These are phyloP conservation scores for Eleusine coracana DNA, from an alignment of 176 grass and related monocot genomes.

Conservation along the genomic window DNA sequence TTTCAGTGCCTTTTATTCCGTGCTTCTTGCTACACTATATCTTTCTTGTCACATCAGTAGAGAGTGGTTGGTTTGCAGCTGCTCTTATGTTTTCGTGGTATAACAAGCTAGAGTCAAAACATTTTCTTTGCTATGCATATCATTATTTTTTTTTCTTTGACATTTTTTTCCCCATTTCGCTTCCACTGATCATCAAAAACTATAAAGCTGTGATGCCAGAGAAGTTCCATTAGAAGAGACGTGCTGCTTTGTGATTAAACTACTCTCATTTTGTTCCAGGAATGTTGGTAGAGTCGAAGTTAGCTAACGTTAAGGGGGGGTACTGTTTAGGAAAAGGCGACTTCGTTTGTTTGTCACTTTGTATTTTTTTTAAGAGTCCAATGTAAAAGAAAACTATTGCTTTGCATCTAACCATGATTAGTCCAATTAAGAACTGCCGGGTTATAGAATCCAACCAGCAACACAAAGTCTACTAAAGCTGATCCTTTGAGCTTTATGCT, in stretches of 20 bases:
- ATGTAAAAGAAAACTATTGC: not conserved
- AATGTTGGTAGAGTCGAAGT: not conserved
- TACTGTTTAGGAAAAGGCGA: not conserved
- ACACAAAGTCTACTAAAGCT: not conserved
- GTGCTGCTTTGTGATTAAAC: not conserved
- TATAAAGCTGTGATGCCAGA: too few relatives aligned
- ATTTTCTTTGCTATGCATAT: not conserved
- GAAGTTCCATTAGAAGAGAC: not conserved
- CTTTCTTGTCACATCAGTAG: not conserved
- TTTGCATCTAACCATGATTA: slow-evolving; percentile 1
- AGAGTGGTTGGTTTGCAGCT: not conserved
- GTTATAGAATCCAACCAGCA: not conserved
- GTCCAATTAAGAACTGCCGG: not conserved
- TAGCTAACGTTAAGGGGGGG: not conserved
- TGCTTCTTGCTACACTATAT: not conserved
- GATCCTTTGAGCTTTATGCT: not conserved
- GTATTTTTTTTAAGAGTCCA: not conserved
- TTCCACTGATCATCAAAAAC: not conserved
- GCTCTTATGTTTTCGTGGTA: not conserved
- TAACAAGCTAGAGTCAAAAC: not conserved
- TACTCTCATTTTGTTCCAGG: not conserved
- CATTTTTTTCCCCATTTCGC: not conserved
- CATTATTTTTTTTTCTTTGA: not conserved
- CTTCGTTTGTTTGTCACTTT: too few relatives aligned
- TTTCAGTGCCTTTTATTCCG: not conserved